Evolutionary conservation across 2,329 filamentous ascomycete species (phyloP).

Genomic region (Aspergillus amoenus): DNA sequence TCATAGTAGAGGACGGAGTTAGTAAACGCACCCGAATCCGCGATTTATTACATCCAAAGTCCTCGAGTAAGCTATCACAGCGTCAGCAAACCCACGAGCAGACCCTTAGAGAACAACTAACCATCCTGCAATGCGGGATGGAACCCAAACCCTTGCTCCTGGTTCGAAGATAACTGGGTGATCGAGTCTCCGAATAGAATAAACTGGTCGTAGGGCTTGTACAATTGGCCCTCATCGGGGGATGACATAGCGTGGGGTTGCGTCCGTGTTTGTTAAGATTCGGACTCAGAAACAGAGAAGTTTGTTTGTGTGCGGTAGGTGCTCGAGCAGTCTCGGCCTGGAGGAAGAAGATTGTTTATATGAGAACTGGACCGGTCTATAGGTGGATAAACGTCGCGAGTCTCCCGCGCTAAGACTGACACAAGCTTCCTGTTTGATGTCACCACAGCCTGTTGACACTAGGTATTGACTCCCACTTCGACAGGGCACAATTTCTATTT

Average conservation of each 20-base stretch:
- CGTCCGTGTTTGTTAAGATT: no score
- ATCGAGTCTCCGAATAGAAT: slow-evolving; percentile 91
- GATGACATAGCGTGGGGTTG: neutral
- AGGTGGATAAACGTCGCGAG: slow-evolving; percentile 4
- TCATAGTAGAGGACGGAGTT: neutral
- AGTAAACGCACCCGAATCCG: slow-evolving; percentile 62
- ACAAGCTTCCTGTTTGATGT: slow-evolving; percentile 3
- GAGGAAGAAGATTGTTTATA: neutral
- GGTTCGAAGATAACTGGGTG: slow-evolving; percentile 65
- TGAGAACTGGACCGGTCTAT: neutral
- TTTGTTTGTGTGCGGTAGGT: no score
- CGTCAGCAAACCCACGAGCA: slow-evolving; percentile 12
- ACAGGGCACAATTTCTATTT: neutral
- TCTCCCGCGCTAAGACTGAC: neutral
- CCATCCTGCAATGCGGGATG: slow-evolving; percentile 68
- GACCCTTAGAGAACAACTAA: slow-evolving; percentile 41
- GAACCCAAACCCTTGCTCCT: slow-evolving; percentile 70
- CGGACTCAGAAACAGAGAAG: no score
- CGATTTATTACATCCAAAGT: slow-evolving; percentile 84
- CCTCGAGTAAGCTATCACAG: slow-evolving; percentile 65
- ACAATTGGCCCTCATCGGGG: slow-evolving; percentile 13
- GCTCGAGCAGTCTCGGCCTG: no score
- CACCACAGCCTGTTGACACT: neutral
- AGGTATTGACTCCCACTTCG: neutral
- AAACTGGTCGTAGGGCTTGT: slow-evolving; percentile 64